phyloP scores from a whole-genome alignment of 129 eudicot genomes.

The Oenanthe sinensis region DNA sequence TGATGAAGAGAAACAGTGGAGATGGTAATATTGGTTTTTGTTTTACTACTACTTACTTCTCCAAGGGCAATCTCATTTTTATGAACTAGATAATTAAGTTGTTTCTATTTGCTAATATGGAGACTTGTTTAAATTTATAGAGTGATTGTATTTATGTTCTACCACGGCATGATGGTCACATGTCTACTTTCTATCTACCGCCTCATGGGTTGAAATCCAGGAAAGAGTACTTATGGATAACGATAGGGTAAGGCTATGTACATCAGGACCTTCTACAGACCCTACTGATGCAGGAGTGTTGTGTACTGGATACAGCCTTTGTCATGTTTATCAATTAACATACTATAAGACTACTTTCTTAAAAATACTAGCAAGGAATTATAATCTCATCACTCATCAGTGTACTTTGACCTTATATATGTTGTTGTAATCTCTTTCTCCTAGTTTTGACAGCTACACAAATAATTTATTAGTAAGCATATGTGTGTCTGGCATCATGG shows the following conservation, averaged over 20 bases:
- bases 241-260: neutral
- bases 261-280: neutral
- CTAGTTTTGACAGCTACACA: neutral
- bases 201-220: neutral
- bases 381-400: neutral
- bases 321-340: neutral
- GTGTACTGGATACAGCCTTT: neutral
- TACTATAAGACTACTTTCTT: neutral
- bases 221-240: neutral
- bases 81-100: neutral
- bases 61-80: neutral
- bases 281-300: neutral
- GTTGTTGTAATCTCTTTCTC: neutral
- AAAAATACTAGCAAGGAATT: neutral
- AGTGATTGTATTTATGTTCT: neutral
- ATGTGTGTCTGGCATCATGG: neutral
- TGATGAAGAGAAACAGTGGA: constrained; percentile 62
- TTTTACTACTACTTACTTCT: neutral
- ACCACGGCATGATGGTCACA: neutral
- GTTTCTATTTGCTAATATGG: neutral
- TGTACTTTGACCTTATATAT: no score
- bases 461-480: neutral
- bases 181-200: neutral
- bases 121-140: neutral
- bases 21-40: constrained; percentile 22